Evolutionary conservation across 352 stramenopile species (phyloP), one percentile per base, ranked within the genome.

Genomic region (Phytopythium ostracodes): DNA sequence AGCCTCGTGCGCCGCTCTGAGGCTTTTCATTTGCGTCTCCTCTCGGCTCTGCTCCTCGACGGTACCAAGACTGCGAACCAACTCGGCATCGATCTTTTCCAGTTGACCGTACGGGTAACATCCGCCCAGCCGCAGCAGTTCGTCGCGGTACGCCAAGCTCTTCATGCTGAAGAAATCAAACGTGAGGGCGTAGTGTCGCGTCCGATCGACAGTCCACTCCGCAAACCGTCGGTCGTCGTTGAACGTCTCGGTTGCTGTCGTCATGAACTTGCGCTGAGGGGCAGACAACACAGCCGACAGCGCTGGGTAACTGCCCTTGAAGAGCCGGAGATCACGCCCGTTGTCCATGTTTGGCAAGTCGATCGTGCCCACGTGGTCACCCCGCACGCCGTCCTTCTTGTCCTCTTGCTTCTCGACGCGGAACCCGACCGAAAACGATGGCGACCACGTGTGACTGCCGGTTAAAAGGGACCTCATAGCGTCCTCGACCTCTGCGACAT

Each of bases 391-490:
- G 51, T 89, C 81, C 1, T 74, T 61, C 22, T 70, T 56, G 2
- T 84, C 65, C 18, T 76, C 62, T 50, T 88, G 71, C 57, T 81
- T 62, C 24, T 84, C 65, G 20, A 76, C 67, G 56, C 59, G 58
- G 72, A 88, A 67, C 63, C 72, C 40, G 35, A 75, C 62, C 4
- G 64, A 75, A 24, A 56, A 68, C 22, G 35, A 44, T 29, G 42
- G n/a, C 22, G 12, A 36, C 15, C 42, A 46, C 25, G 67, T 65
- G 49, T 70, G 60, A 15, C 64, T 35, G 63, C 42, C 9, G 59
- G 58, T 14, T 56, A 43, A 49, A 60, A 47, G 5, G 42, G 64
- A 62, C 14, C 29, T 17, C 18, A 71, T 56, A 38, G 55, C 60
- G 15, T 18, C 24, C 38, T 63, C 43, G 10, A 80, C 42, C 25